phyloP scores from a whole-genome alignment of 257 asterid species.

The Dorcoceras hygrometricum region DNA sequence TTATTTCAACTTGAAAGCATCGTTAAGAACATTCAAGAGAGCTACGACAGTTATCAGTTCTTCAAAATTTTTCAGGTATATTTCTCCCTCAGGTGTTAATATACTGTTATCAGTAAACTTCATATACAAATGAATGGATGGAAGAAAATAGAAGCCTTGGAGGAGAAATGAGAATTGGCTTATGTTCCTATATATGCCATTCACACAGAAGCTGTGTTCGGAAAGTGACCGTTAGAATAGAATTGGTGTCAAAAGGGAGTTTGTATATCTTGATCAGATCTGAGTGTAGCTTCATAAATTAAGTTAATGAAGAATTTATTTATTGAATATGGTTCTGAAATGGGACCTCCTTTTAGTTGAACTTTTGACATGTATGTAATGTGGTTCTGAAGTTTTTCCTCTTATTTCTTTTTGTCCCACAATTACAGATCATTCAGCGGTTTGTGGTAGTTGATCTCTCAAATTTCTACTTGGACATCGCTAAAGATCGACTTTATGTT shows the following conservation, averaged over 20 bases:
- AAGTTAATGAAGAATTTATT: no score
- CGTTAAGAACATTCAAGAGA: conserved; percentile 69
- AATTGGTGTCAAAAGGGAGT: no score
- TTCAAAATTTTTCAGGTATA: conserved; percentile 91
- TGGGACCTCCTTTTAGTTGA: no score
- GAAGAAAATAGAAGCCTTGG: no score
- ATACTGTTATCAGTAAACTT: background rate
- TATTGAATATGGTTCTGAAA: no score
- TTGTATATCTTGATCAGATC: no score
- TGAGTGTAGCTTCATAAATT: no score
- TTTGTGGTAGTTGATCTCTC: conserved; percentile 93
- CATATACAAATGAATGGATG: no score
- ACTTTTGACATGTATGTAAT: background rate
- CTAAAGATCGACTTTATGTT: conserved; percentile 94
- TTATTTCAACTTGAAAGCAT: conserved; percentile 81
- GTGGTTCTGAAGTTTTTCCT: background rate
- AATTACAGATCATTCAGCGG: conserved; percentile 78
- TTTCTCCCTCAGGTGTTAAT: background rate
- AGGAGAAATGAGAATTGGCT: no score
- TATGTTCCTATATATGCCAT: no score
- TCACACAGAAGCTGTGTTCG: no score
- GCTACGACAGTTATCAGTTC: conserved; percentile 88
- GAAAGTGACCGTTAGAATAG: no score
- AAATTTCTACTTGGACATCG: conserved; percentile 89
- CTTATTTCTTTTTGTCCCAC: conserved; percentile 12